phyloP scores from a whole-genome alignment of 345 rosid species.

The Pugionium dolabratum region DNA sequence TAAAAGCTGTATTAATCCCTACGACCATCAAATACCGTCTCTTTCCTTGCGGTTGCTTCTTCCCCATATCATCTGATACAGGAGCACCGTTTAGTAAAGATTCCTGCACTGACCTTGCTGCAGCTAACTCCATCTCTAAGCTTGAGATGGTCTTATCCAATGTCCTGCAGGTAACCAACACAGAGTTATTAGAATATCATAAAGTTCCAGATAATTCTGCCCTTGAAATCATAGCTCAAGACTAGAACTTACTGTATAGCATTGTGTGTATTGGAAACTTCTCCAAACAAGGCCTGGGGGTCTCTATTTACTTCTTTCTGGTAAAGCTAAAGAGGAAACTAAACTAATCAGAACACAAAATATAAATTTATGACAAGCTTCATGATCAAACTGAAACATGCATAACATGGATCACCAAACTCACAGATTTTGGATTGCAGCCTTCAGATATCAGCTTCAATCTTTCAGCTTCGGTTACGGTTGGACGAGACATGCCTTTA shows the following conservation, averaged over 20 bases:
- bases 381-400: neutral
- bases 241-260: slow-evolving; percentile 70
- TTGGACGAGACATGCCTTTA: slow-evolving; percentile 56
- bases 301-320: slow-evolving; percentile 75
- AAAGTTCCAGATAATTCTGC: neutral
- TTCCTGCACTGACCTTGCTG: slow-evolving; percentile 85
- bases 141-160: slow-evolving; percentile 91
- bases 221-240: slow-evolving; percentile 2
- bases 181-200: neutral
- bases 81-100: slow-evolving; percentile 72
- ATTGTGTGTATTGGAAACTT: slow-evolving; percentile 72
- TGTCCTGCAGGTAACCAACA: slow-evolving; percentile 48
- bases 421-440: slow-evolving; percentile 66
- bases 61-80: slow-evolving; percentile 54
- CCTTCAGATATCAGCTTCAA: slow-evolving; percentile 78
- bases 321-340: slow-evolving; percentile 47
- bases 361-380: neutral
- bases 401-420: slow-evolving; percentile 31
- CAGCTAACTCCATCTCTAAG: slow-evolving; percentile 98
- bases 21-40: slow-evolving; percentile 82
- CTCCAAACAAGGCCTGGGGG: slow-evolving; percentile 54
- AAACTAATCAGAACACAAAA: slow-evolving; percentile 44
- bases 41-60: slow-evolving; percentile 46
- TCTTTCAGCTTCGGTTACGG: slow-evolving; percentile 73
- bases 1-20: slow-evolving; percentile 93